These are phyloP conservation scores for Eucalyptus pumila DNA, from an alignment of 345 rosid species.

Conservation along the genomic window DNA sequence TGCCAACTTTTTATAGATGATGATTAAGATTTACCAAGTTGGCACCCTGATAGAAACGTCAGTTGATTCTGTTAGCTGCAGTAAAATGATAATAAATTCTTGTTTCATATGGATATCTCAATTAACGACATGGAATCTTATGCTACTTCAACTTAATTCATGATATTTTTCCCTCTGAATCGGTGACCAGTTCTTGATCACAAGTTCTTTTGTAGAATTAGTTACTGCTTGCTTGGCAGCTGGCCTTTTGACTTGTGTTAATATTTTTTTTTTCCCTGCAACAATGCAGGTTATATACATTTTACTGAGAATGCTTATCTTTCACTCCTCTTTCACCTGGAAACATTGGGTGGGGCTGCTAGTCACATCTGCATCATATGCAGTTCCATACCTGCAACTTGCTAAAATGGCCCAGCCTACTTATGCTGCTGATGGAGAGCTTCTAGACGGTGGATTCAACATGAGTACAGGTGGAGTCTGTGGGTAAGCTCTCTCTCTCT, in stretches of 20 bases:
- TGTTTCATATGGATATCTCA: neutral
- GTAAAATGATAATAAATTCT: neutral
- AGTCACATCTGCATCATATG: conserved; percentile 53
- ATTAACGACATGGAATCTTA: neutral
- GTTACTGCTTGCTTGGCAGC: neutral
- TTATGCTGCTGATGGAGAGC: conserved; percentile 62
- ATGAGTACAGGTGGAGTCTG: conserved; percentile 89
- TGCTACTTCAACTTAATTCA: neutral
- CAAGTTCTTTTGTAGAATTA: neutral
- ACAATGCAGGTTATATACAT: conserved; percentile 44
- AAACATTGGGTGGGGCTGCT: conserved; percentile 68
- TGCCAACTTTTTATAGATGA: neutral
- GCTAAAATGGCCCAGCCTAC: conserved; percentile 66
- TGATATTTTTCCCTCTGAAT: neutral
- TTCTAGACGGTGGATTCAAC: conserved; percentile 80
- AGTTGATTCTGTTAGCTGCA: neutral
- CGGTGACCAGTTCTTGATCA: neutral
- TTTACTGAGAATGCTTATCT: conserved; percentile 52
- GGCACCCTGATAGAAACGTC: neutral
- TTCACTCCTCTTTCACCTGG: conserved; percentile 67
- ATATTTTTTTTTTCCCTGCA: neutral
- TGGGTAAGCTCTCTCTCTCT: conserved; percentile 34
- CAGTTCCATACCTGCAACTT: conserved; percentile 64
- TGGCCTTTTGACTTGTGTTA: neutral
- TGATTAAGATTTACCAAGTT: neutral